A percentile compares a stretch with the other conserved stretches of the same genome.
phyloP scores from a whole-genome alignment of 2,329 filamentous ascomycete species.

The Aureobasidium mangrovei region DNA sequence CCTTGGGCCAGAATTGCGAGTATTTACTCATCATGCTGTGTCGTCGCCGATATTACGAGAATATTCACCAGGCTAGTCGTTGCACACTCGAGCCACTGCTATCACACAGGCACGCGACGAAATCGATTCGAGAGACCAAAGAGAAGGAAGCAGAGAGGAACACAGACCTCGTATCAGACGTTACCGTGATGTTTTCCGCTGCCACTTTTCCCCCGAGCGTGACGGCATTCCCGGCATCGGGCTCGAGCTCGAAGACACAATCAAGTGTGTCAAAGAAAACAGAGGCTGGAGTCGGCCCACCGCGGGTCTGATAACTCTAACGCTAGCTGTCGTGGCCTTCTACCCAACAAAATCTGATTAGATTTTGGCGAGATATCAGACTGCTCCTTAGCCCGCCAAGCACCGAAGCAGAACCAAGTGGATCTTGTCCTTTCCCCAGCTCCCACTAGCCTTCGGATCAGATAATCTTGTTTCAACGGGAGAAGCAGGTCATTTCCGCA shows the following conservation, averaged over 20 bases:
- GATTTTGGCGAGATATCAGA: not conserved
- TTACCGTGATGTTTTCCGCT: too few relatives aligned
- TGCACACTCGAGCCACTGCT: not conserved
- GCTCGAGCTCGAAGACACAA: not conserved
- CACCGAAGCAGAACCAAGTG: not conserved
- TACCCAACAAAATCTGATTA: constrained; percentile 10
- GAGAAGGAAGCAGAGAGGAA: not conserved
- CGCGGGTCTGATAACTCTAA: constrained; percentile 9
- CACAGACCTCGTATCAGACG: not conserved
- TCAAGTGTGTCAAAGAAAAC: not conserved
- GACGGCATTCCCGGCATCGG: not conserved
- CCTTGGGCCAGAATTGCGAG: constrained; percentile 25
- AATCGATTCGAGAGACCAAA: not conserved
- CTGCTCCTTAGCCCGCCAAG: not conserved
- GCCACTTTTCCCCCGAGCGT: not conserved
- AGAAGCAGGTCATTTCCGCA: not conserved
- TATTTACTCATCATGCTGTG: constrained; percentile 13
- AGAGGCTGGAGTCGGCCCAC: not conserved
- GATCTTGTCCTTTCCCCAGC: not conserved
- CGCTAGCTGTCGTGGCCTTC: not conserved
- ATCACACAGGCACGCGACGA: not conserved
- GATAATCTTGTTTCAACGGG: constrained; percentile 10
- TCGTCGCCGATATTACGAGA: not conserved
- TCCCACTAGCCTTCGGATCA: constrained; percentile 7
- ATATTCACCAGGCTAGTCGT: not conserved